Conservation (phyloP, 202 grass and related monocot genomes). For the Setaria italica region DNA sequence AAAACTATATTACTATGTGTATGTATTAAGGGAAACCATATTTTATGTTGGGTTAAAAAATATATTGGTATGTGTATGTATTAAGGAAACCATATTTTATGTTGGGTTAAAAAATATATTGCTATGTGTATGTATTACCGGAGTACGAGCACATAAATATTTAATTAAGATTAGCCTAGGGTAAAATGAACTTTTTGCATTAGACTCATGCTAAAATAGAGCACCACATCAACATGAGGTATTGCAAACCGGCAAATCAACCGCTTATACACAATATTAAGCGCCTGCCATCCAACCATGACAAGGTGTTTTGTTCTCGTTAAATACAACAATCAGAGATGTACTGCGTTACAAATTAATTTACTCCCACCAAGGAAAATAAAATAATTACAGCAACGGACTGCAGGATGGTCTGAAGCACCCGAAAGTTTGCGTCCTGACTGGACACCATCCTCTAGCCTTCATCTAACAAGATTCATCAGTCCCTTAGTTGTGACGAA, state of each 20-base stretch:
- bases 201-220: no score
- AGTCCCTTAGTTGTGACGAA: background rate
- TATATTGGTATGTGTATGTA: no score
- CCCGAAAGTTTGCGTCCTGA: background rate
- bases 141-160: no score
- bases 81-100: no score
- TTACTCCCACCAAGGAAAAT: background rate
- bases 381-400: background rate
- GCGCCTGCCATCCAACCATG: background rate
- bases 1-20: no score
- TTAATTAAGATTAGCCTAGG: no score
- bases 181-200: no score
- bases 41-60: no score
- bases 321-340: slow-evolving; percentile 12
- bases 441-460: background rate
- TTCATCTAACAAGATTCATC: background rate
- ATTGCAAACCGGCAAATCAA: background rate
- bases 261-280: background rate
- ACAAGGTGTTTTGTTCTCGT: background rate
- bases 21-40: no score
- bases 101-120: no score
- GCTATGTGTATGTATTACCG: no score
- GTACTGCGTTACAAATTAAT: background rate
- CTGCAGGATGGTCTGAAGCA: background rate
- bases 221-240: no score